Conservation (phyloP, 306 rosid species). For the Pueraria montana region DNA sequence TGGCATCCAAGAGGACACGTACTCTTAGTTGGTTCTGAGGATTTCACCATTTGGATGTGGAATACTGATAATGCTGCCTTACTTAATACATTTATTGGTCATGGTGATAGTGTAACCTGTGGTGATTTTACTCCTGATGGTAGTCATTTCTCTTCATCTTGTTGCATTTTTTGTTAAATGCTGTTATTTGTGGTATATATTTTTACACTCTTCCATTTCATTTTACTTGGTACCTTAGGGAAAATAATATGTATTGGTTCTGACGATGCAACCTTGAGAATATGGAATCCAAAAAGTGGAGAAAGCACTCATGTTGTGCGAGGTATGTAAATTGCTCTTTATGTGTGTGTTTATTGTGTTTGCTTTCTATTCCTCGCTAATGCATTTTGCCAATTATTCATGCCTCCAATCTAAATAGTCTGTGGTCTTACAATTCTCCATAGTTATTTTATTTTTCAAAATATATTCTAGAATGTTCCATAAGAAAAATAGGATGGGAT, state of each 20-base stretch:
- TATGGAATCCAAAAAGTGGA: constrained; percentile 88
- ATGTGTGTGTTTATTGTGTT: background rate
- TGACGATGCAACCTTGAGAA: constrained; percentile 86
- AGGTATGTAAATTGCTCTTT: constrained; percentile 59
- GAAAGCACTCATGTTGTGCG: constrained; percentile 81
- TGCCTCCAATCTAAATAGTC: constrained; percentile 7
- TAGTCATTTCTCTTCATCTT: constrained; percentile 53
- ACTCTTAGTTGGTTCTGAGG: constrained; percentile 91
- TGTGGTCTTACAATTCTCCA: background rate
- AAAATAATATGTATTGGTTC: constrained; percentile 91
- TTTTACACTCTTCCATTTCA: background rate
- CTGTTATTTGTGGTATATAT: constrained; percentile 4
- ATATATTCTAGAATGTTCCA: background rate
- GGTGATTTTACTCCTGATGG: constrained; percentile 99
- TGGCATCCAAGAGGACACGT: constrained; percentile 87
- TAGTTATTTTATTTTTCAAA: too few species aligned
- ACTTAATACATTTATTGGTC: constrained; percentile 78
- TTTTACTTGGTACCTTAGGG: constrained; percentile 64
- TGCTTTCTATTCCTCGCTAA: constrained; percentile 35
- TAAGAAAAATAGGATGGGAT: too few species aligned
- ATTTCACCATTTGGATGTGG: constrained; percentile 92
- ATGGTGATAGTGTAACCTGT: constrained; percentile 80
- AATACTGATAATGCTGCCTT: constrained; percentile 69
- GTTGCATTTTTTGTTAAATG: constrained; percentile 14
- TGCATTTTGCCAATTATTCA: background rate